Conservation (phyloP, 768 basidiomycete genomes). For the Lactarius indigo region DNA sequence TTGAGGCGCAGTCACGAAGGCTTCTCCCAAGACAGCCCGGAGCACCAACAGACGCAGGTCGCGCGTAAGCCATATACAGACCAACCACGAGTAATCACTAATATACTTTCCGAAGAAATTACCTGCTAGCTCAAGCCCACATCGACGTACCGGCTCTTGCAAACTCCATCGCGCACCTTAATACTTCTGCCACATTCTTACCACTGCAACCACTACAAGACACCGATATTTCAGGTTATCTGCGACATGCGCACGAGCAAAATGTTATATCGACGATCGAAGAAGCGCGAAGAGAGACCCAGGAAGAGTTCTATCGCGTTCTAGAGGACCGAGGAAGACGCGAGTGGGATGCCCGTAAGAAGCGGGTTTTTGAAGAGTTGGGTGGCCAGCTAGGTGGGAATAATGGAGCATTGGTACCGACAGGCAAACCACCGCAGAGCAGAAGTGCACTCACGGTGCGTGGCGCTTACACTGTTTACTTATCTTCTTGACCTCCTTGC, state of each 20-base stretch:
- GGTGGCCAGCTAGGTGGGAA: slow-evolving; percentile 63
- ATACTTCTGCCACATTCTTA: slow-evolving; percentile 78
- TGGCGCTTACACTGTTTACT: slow-evolving; percentile 20
- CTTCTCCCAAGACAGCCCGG: slow-evolving; percentile 72
- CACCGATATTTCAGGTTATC: slow-evolving; percentile 89
- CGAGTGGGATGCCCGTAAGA: slow-evolving; percentile 91
- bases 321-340: slow-evolving; percentile 69
- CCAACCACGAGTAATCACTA: slow-evolving; percentile 7
- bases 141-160: slow-evolving; percentile 90
- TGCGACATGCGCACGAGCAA: slow-evolving; percentile 93
- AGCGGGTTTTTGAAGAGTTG: slow-evolving; percentile 84
- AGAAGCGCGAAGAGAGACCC: slow-evolving; percentile 80
- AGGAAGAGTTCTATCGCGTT: slow-evolving; percentile 78
- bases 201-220: slow-evolving; percentile 92
- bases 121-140: slow-evolving; percentile 89
- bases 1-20: slow-evolving; percentile 87
- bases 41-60: slow-evolving; percentile 60
- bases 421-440: slow-evolving; percentile 59
- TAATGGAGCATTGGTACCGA: slow-evolving; percentile 50
- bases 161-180: slow-evolving; percentile 77
- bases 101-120: slow-evolving; percentile 53
- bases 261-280: slow-evolving; percentile 93
- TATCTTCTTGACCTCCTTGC: slow-evolving; percentile 14
- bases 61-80: slow-evolving; percentile 51
- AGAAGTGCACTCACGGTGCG: slow-evolving; percentile 54